Evolutionary conservation across 2,329 filamentous ascomycete species (phyloP), one percentile per base, ranked within the genome.

Genomic region (Ceratocystis colombiana): DNA sequence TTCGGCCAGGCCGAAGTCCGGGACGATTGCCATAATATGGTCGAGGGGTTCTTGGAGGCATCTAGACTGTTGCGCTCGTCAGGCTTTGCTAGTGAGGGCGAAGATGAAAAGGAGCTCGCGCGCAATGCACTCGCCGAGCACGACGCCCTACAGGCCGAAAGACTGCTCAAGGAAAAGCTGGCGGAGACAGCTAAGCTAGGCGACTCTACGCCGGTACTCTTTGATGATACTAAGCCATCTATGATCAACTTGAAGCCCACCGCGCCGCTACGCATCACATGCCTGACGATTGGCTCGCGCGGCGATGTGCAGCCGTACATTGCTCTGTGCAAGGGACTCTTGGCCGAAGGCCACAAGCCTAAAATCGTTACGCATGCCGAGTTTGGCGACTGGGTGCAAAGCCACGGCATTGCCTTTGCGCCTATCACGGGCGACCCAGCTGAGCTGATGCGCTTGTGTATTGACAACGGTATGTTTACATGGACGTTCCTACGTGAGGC

Each of bases 271-370:
- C 86, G 81, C 22, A 88, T 99, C 68, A 96, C 93, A 1, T 99
- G 94, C 73, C 79, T 99, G 46, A 99, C 94, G 0, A 99, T 99
- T 69, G 94, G 94, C 17, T 96, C 93, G 12, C 84, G 94, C 68
- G 94, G 94, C 28, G 94, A 99, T 73, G 93, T 99, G 3, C 94
- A 99, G 74, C 94, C 94, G 0, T 99, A 97, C 74, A 97, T 99
- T 73, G 91, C 94, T 0, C 79, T 99, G 0, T 96, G 94, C 77
- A 96, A 96, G 73, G 90, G 89, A 0, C 78, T 99, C 1, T 75
- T 95, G 53, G 88, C 87, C 0, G 92, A 99, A 71, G 94, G 94
- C 0, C 94, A 99, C 75, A 84, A 82, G 68, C 83, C 88, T 17
- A 87, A 84, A 69, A 99, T 99, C 71, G 94, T 93, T 10, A 97